Evolutionary conservation across 23 red algal genomes (phyloP), one percentile per base, ranked within the genome.

Genomic region (Chondrus crispus): DNA sequence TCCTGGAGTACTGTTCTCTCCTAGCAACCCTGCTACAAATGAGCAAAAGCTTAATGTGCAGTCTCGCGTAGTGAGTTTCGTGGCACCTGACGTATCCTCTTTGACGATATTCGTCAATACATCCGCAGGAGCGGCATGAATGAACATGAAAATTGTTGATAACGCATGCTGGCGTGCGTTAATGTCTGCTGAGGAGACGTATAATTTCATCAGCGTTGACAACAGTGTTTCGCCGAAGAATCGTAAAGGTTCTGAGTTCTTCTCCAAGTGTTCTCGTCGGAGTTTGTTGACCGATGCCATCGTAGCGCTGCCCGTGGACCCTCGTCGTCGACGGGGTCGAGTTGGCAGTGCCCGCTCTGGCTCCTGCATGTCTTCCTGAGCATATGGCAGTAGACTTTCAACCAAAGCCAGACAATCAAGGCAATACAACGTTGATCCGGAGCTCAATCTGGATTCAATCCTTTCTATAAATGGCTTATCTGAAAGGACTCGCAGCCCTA

Each of bases 331-430:
- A 51, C 64, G 58, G 14, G 81, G 52, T 10, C 80, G 62, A 2
- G 69, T 41, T 43, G 84, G n/a, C 42, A 80, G 46, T 54, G 46
- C 58, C 14, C 80, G 51, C 3, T 46, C 54, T 19, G 26, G 39
- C 62, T 79, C 93, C n/a, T 58, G 60, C 7, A 68, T 22, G 29
- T 88, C 57, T 73, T 62, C 80, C 52, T 22, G 38, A 30, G 46
- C 47, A 57, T 94, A 70, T 44, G 93, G 93, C 20, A 95, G 73
- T 12, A 95, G 55, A 87, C 84, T 82, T 29, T 95, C 93, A 24
- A 80, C 93, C 38, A 95, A 64, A 69, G 41, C 53, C 29, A 95
- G 80, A 78, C 81, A 84, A 70, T 95, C 93, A 32, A 74, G 46
- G 62, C 62, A 57, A 52, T 84, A 68, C 57, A 72, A 55, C n/a